Percentiles rank a stretch among this genome's conserved stretches.
Evolutionary conservation across 305 asterid genomes (phyloP).

Genomic region (Fraxinus velutina): DNA sequence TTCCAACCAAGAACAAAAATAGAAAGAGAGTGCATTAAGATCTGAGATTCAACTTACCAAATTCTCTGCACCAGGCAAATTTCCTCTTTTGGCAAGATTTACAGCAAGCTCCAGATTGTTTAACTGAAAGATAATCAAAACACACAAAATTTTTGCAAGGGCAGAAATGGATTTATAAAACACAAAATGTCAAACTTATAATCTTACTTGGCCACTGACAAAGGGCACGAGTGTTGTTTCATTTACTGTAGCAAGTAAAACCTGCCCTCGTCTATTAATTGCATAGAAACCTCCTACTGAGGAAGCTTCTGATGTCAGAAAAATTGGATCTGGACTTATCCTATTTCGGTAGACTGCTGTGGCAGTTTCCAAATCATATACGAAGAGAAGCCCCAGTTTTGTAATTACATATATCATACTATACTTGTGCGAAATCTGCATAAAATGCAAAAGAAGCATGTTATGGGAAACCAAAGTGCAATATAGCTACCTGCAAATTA

Average conservation of each 20-base stretch:
- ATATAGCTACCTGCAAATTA: neutral
- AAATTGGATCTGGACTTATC: constrained; percentile 97
- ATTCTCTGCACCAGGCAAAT: constrained; percentile 98
- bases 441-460: constrained; percentile 17
- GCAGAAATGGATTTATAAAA: neutral
- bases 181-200: constrained; percentile 13
- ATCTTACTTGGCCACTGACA: constrained; percentile 94
- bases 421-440: constrained; percentile 44
- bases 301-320: constrained; percentile 91
- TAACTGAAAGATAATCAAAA: constrained; percentile 47
- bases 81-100: constrained; percentile 96
- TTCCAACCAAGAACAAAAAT: neutral
- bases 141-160: constrained; percentile 10
- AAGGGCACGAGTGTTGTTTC: constrained; percentile 90
- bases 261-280: constrained; percentile 94
- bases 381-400: constrained; percentile 51
- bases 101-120: constrained; percentile 99
- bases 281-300: constrained; percentile 97
- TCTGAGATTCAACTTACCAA: constrained; percentile 51
- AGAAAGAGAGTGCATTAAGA: constrained; percentile 12
- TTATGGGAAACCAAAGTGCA: constrained; percentile 9
- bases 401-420: constrained; percentile 44
- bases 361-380: constrained; percentile 63
- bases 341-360: constrained; percentile 96
- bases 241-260: constrained; percentile 90